phyloP scores from a whole-genome alignment of 208 protist genomes.

The Wallacemonas sp. region DNA sequence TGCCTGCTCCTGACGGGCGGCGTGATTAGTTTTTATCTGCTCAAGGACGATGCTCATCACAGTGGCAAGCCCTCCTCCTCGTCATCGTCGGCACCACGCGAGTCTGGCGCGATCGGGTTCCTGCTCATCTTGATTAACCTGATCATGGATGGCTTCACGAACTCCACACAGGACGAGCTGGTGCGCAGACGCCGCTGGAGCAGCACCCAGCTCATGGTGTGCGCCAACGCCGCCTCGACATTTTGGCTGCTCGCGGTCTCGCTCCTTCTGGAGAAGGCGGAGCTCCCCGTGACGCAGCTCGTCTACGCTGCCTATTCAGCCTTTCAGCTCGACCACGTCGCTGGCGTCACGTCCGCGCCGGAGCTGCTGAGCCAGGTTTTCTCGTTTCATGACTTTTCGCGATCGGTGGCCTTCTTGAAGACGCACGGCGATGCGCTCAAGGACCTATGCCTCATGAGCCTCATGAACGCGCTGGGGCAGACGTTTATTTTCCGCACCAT shows the following conservation, averaged over 20 bases:
- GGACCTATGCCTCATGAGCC: constrained; percentile 66
- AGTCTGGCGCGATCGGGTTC: constrained; percentile 33
- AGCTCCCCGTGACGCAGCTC: constrained; percentile 15
- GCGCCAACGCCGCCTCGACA: constrained; percentile 48
- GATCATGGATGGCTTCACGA: constrained; percentile 79
- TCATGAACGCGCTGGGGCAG: constrained; percentile 73
- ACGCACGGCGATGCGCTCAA: constrained; percentile 43
- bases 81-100: neutral
- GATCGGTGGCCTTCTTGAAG: constrained; percentile 51
- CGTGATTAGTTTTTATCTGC: constrained; percentile 62
- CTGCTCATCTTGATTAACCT: constrained; percentile 60
- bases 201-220: constrained; percentile 66
- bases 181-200: constrained; percentile 60
- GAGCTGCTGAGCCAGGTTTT: constrained; percentile 18
- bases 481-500: constrained; percentile 85
- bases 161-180: constrained; percentile 83
- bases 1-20: constrained; percentile 67
- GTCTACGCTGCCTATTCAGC: constrained; percentile 14
- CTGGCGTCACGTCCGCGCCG: neutral
- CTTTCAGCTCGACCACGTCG: constrained; percentile 4
- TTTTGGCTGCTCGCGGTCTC: constrained; percentile 37
- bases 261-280: constrained; percentile 35
- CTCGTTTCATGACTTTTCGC: constrained; percentile 56
- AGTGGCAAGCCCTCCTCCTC: neutral
- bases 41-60: constrained; percentile 28